Evolutionary conservation across 2,329 filamentous ascomycete species (phyloP), one percentile per base, ranked within the genome.

Genomic region (Clarireedia monteithiana): DNA sequence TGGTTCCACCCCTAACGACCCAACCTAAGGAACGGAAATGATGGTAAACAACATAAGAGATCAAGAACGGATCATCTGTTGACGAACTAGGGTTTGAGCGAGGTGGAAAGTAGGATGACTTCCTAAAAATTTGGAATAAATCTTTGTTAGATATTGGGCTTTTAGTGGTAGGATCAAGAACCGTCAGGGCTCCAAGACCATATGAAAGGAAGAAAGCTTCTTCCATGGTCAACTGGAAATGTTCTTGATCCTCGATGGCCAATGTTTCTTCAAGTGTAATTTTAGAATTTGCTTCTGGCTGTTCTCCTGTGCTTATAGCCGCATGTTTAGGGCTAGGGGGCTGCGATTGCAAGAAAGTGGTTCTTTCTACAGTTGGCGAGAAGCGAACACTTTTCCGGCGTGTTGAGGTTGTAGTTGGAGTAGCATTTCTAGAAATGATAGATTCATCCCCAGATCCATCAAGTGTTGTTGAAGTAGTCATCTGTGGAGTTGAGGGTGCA

Each of bases 1-100:
- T 99, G 69, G 95, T 85, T 38, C 94, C 95, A 5, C 88, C 84
- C 14, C 95, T 86, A 0, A 95, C 87, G 1, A 96, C 89, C 92
- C 94, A 99, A 24, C 94, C 94, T 0, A 97, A 77, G 0, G 91
- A 95, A 39, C 94, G 86, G 73, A 96, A 99, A 69, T 99, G 92
- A 68, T 99, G 94, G 70, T 96, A 99, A 17, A 89, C 89, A 12
- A 84, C 84, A 67, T 97, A 99, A 57, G 89, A 85, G 0, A 96
- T 70, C 20, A 97, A 74, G 70, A 99, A 99, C 0, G 83, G 80
- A 65, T 95, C 89, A 69, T 96, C 90, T 0, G 90, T 83, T 15
- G 79, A 76, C 3, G 90, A 75, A 10, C 71, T 67, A 6, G 68
- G 65, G 14, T 64, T 68, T 3, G 68, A 63, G 0, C 70, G 64